Evolutionary conservation across 1,139 yeast species (phyloP).

Genomic region (Pneumocystis oryctolagi): DNA sequence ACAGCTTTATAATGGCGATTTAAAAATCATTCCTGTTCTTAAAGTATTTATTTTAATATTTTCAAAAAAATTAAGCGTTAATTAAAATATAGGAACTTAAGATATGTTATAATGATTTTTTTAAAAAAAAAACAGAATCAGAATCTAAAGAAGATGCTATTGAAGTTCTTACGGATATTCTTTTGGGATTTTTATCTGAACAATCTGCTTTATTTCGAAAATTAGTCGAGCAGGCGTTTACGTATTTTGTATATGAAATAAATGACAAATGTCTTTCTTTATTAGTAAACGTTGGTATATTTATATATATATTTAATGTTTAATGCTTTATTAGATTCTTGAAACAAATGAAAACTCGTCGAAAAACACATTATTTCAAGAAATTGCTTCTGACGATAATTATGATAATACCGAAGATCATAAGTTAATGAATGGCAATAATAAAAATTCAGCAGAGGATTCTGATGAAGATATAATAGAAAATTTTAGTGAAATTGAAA

Average conservation of each 20-base stretch:
- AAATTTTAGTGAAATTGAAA: constrained; percentile 22
- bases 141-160: constrained; percentile 21
- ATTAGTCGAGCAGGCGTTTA: constrained; percentile 47
- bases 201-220: constrained; percentile 58
- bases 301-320: constrained; percentile 38
- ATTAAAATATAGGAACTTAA: constrained; percentile 8
- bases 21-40: constrained; percentile 59
- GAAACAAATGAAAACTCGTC: constrained; percentile 62
- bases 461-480: too few species aligned
- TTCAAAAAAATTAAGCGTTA: not conserved
- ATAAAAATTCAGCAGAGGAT: constrained; percentile 11
- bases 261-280: constrained; percentile 39
- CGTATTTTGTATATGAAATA: constrained; percentile 46
- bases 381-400: constrained; percentile 17
- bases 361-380: constrained; percentile 50
- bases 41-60: constrained; percentile 28
- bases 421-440: constrained; percentile 1
- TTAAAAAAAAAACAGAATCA: constrained; percentile 19
- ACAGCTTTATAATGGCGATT: constrained; percentile 60
- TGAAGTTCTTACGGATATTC: constrained; percentile 50
- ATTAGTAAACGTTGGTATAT: constrained; percentile 33
- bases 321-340: constrained; percentile 46
- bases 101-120: constrained; percentile 24
- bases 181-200: constrained; percentile 60
- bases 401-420: constrained; percentile 20